phyloP scores from a whole-genome alignment of 352 stramenopile species.

The Phytopythium delawarense region DNA sequence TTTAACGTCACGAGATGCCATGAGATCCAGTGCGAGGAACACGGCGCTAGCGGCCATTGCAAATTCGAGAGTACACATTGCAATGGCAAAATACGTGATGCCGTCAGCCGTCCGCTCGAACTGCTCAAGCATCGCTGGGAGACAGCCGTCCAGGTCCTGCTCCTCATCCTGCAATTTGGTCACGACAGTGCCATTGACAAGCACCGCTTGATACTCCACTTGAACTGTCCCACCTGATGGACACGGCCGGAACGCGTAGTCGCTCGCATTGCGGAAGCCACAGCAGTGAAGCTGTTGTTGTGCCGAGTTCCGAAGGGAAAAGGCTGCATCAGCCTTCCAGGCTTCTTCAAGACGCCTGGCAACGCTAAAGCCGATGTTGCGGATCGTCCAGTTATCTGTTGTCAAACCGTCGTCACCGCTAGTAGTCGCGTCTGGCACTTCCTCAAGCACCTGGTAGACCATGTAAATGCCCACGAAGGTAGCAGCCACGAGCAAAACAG shows the following conservation, averaged over 20 bases:
- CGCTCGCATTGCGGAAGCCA: constrained; percentile 40
- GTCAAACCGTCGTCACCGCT: constrained; percentile 24
- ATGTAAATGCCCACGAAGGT: constrained; percentile 56
- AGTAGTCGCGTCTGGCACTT: constrained; percentile 6
- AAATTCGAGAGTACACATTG: constrained; percentile 33
- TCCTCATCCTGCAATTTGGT: constrained; percentile 39
- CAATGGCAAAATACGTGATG: constrained; percentile 34
- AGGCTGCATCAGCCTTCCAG: constrained; percentile 37
- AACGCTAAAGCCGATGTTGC: constrained; percentile 67
- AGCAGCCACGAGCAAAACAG: constrained; percentile 34
- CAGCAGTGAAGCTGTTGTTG: constrained; percentile 74
- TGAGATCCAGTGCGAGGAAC: constrained; percentile 57
- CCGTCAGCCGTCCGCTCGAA: constrained; percentile 43
- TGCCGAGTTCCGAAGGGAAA: constrained; percentile 38
- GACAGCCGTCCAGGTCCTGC: constrained; percentile 47
- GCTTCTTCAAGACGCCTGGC: constrained; percentile 34
- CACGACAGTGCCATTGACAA: constrained; percentile 51
- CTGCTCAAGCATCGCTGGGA: constrained; percentile 38
- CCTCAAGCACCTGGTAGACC: constrained; percentile 49
- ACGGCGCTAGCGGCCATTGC: constrained; percentile 31
- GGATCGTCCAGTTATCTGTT: constrained; percentile 63
- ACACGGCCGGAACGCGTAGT: constrained; percentile 50
- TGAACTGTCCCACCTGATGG: constrained; percentile 35
- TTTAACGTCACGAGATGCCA: constrained; percentile 61
- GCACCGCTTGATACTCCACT: constrained; percentile 55